These are phyloP conservation scores for Proliferodiscus dingleyae DNA, from an alignment of 2,329 filamentous ascomycete genomes.

Conservation along the genomic window DNA sequence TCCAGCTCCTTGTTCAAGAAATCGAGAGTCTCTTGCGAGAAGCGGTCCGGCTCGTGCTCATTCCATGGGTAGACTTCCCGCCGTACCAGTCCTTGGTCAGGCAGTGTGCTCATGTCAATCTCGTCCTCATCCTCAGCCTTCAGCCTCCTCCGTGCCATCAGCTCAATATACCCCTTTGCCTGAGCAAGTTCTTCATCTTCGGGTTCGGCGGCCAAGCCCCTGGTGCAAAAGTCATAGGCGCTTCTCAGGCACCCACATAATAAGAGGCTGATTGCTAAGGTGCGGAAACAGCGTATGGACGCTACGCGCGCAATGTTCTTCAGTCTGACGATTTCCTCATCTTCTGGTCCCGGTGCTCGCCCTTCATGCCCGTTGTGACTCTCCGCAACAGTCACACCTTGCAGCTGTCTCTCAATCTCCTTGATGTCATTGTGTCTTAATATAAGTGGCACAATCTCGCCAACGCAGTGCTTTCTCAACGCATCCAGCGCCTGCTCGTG, in stretches of 20 bases:
- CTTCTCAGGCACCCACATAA: conserved; percentile 66
- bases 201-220: conserved; percentile 53
- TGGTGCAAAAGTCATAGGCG: conserved; percentile 59
- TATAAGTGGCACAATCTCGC: conserved; percentile 37
- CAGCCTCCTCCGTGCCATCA: conserved; percentile 45
- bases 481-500: conserved; percentile 59
- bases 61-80: conserved; percentile 70
- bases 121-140: conserved; percentile 31
- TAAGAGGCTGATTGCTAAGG: conserved; percentile 52
- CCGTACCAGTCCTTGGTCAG: conserved; percentile 66
- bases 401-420: conserved; percentile 15
- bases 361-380: conserved; percentile 12
- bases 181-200: conserved; percentile 51
- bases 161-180: conserved; percentile 49
- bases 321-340: conserved; percentile 33
- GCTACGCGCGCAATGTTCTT: conserved; percentile 43
- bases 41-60: conserved; percentile 62
- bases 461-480: conserved; percentile 14
- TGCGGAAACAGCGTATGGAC: conserved; percentile 55
- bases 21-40: conserved; percentile 61
- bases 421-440: conserved; percentile 28
- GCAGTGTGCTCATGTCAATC: conserved; percentile 51
- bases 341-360: conserved; percentile 31
- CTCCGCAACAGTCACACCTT: conserved; percentile 2
- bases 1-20: conserved; percentile 68